A percentile compares a stretch with the other conserved stretches of the same genome.
These are phyloP conservation scores for Epichloe gansuensis DNA, from an alignment of 2,329 filamentous ascomycete species.

Conservation along the genomic window DNA sequence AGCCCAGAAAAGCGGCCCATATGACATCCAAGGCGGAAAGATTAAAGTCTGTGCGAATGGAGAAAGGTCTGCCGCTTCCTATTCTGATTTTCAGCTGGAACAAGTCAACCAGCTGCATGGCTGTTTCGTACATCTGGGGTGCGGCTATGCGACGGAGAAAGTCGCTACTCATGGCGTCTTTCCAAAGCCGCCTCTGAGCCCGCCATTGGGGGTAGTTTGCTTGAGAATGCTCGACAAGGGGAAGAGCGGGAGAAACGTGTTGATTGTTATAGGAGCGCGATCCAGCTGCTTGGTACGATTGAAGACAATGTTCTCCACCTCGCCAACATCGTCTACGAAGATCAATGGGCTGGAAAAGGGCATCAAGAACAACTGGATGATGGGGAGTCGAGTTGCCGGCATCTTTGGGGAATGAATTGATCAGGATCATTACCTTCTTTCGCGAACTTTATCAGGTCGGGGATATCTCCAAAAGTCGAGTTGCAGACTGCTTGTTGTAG, in stretches of 20 bases:
- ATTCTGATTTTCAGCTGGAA: constrained; percentile 19
- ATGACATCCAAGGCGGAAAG: constrained; percentile 21
- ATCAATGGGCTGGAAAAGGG: constrained; percentile 30
- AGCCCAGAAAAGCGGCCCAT: constrained; percentile 18
- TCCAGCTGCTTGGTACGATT: constrained; percentile 32
- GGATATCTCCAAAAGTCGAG: constrained; percentile 5
- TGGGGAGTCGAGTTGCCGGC: neutral
- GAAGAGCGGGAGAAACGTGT: constrained; percentile 20
- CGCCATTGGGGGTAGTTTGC: constrained; percentile 20
- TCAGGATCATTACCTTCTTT: neutral
- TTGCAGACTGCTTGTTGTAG: constrained; percentile 1
- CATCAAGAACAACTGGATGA: constrained; percentile 22
- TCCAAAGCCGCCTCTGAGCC: constrained; percentile 21
- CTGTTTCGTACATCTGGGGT: constrained; percentile 20
- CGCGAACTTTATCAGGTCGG: constrained; percentile 1
- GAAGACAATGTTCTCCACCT: constrained; percentile 31
- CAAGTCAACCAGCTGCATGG: constrained; percentile 19
- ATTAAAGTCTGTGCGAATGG: constrained; percentile 17
- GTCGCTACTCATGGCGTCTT: constrained; percentile 24
- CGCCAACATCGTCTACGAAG: constrained; percentile 25
- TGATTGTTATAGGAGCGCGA: constrained; percentile 21
- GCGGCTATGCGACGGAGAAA: constrained; percentile 20
- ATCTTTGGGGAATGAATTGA: neutral
- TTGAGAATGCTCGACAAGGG: constrained; percentile 22
- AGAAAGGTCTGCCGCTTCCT: constrained; percentile 14